Evolutionary conservation across 805 yeast genomes (phyloP), one percentile per base, ranked within the genome.

Genomic region (Wickerhamiella parazyma): DNA sequence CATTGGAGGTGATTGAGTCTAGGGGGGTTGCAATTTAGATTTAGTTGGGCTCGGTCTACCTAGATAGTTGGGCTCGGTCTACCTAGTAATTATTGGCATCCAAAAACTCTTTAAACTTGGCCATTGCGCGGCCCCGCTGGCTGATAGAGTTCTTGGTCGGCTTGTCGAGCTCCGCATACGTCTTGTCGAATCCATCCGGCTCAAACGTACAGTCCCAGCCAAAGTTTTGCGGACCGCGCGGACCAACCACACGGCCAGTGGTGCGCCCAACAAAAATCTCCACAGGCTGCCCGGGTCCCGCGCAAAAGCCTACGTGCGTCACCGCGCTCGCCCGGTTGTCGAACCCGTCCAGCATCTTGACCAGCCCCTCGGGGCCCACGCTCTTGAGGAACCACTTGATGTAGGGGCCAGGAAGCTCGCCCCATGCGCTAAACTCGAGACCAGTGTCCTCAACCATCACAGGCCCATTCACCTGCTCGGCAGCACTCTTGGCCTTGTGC

Each of bases 401-500:
- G 51, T 85, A 84, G 1, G 97, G 97, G 19, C 99, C 99, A 3
- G 99, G 99, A 40, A 91, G 70, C 12, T 77, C 80, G 42, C 81
- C 77, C 56, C 80, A 69, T 1, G 94, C 95, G 40, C 72, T 72
- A 61, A 81, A 91, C 3, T 80, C 83, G 33, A 91, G 71, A 41
- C 94, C 87, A 0, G 98, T 91, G 55, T 91, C 99, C 58, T 91
- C 99, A 3, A 87, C 95, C 45, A 91, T 68, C 0, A 85, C 96
- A 0, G 97, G 89, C 0, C 94, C 91, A 2, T 67, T 58, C 3
- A 74, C 59, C 7, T 73, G 57, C 10, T 60, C 56, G 5, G 89
- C 80, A 2, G 95, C 95, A 10, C 77, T 70, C 54, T 69, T 63
- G 45, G 93, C 84, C 60, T 91, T 91, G 56, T 77, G 83, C 25